A percentile compares a stretch with the other conserved stretches of the same genome.
These are phyloP conservation scores for Atalantia buxifolia DNA, from an alignment of 345 rosid genomes.

Conservation along the genomic window DNA sequence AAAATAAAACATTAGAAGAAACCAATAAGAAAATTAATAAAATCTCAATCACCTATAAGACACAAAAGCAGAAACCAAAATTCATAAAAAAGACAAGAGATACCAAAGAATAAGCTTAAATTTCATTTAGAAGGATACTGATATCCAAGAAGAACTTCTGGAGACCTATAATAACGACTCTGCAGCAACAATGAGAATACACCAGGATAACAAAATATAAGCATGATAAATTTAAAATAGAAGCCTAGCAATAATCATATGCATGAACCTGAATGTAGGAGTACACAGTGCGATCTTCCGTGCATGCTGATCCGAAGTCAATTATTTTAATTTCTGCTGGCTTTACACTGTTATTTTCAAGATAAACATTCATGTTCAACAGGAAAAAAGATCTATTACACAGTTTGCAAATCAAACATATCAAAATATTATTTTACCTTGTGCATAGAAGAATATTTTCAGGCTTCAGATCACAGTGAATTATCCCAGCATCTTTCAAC, in stretches of 20 bases:
- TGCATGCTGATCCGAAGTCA: slow-evolving; percentile 99
- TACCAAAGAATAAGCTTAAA: slow-evolving; percentile 3
- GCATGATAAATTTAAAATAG: slow-evolving; percentile 15
- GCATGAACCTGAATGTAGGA: slow-evolving; percentile 91
- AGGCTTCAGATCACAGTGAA: slow-evolving; percentile 99
- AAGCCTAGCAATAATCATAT: neutral
- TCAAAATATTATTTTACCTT: slow-evolving; percentile 51
- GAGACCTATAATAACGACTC: slow-evolving; percentile 99
- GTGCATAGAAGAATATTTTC: slow-evolving; percentile 94
- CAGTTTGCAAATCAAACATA: slow-evolving; percentile 12
- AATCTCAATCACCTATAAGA: neutral
- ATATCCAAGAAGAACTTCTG: slow-evolving; percentile 97
- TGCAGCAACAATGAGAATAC: slow-evolving; percentile 46
- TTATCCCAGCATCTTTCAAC: slow-evolving; percentile 92
- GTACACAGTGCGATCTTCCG: slow-evolving; percentile 96
- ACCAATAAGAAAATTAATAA: neutral
- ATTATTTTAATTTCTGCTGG: slow-evolving; percentile 97
- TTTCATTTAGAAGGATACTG: slow-evolving; percentile 72
- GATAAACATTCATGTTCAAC: slow-evolving; percentile 19
- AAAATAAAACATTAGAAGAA: neutral
- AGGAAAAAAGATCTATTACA: slow-evolving; percentile 7
- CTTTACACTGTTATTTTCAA: slow-evolving; percentile 59
- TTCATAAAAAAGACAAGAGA: neutral
- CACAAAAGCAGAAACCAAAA: neutral
- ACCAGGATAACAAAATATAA: slow-evolving; percentile 13